A percentile compares a stretch with the other conserved stretches of the same genome.
These are phyloP conservation scores for Zoysia pacifica DNA, from an alignment of 176 grass and related monocot species.

Conservation along the genomic window DNA sequence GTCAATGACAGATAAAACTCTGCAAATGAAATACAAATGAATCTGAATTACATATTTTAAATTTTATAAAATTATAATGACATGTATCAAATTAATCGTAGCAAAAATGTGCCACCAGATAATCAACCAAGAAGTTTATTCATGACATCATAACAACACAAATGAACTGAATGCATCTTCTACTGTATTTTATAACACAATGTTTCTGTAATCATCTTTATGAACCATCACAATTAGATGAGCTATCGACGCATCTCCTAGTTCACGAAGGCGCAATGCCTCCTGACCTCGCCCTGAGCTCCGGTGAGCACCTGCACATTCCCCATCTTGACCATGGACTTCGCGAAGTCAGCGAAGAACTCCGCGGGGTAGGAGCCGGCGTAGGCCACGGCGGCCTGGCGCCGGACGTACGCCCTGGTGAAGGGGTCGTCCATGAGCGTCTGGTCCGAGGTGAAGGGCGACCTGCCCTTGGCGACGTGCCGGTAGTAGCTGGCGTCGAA, in stretches of 20 bases:
- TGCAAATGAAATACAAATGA: no score
- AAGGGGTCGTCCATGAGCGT: slow-evolving; percentile 57
- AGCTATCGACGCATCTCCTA: neutral
- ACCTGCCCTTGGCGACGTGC: slow-evolving; percentile 53
- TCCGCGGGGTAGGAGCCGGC: slow-evolving; percentile 35
- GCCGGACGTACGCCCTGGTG: slow-evolving; percentile 50
- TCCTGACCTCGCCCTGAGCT: slow-evolving; percentile 70
- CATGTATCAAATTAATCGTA: no score
- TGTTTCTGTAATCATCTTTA: neutral
- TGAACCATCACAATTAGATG: neutral
- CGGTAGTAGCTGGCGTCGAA: slow-evolving; percentile 82
- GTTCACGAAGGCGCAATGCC: slow-evolving; percentile 63
- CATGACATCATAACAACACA: neutral
- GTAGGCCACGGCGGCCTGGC: slow-evolving; percentile 29
- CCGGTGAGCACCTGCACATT: slow-evolving; percentile 66
- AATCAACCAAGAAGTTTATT: slow-evolving; percentile 31
- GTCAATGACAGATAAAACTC: no score
- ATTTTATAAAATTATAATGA: no score
- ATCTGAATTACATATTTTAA: no score
- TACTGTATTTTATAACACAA: neutral
- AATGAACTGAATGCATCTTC: slow-evolving; percentile 1
- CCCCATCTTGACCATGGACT: slow-evolving; percentile 85
- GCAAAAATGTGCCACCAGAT: no score
- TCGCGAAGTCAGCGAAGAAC: slow-evolving; percentile 72
- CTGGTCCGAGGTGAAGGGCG: slow-evolving; percentile 72